Evolutionary conservation across 148 eudicot species (phyloP).

Genomic region (Diospyros kaki): DNA sequence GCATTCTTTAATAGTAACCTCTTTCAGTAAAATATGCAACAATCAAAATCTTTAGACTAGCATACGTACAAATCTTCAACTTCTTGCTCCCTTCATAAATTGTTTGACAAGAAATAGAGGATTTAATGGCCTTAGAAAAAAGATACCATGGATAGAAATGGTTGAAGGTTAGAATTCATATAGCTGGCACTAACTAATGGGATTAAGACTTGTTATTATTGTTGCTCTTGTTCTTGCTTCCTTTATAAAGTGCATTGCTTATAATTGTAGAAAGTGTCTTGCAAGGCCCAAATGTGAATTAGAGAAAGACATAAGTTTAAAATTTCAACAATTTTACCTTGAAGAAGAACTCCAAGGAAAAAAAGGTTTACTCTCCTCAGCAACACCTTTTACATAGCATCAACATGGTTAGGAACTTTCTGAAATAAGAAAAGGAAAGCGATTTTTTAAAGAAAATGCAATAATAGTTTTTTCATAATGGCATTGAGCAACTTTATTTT

Average conservation of each 20-base stretch:
- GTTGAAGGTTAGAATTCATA: too few species aligned
- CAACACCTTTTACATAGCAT: conserved; percentile 61
- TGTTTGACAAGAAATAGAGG: too few species aligned
- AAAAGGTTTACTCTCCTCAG: conserved; percentile 53
- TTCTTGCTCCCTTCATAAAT: too few species aligned
- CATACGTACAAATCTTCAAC: too few species aligned
- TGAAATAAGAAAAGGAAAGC: conserved; percentile 27
- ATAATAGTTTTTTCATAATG: neutral
- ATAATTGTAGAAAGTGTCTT: neutral
- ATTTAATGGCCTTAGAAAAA: too few species aligned
- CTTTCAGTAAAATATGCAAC: too few species aligned
- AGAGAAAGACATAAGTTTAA: neutral
- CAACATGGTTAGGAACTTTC: conserved; percentile 57
- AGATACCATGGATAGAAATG: too few species aligned
- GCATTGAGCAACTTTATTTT: neutral
- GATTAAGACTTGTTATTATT: too few species aligned
- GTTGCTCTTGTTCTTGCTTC: too few species aligned
- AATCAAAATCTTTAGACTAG: too few species aligned
- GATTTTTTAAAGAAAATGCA: neutral
- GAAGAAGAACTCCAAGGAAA: conserved; percentile 76
- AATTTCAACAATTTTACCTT: conserved; percentile 42
- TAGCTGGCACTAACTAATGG: too few species aligned
- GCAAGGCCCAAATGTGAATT: neutral
- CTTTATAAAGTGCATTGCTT: neutral
- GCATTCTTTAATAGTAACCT: too few species aligned